These are phyloP conservation scores for Xylaria venustula DNA, from an alignment of 495 filamentous ascomycete species.

Conservation along the genomic window DNA sequence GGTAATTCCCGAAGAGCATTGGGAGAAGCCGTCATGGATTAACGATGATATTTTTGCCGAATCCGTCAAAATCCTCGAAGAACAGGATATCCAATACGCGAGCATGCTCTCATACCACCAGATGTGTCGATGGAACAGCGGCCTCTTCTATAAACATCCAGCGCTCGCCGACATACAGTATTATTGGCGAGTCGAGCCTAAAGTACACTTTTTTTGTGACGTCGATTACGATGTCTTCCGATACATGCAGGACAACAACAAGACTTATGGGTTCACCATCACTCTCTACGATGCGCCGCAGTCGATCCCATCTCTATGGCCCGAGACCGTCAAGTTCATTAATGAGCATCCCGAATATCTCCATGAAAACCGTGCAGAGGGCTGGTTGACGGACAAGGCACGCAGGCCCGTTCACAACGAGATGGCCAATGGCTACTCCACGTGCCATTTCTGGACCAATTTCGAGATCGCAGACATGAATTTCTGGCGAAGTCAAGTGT, in stretches of 20 bases:
- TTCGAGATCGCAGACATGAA: constrained; percentile 96
- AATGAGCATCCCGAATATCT: constrained; percentile 80
- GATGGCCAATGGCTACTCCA: constrained; percentile 88
- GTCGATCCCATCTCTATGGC: constrained; percentile 89
- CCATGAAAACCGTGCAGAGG: constrained; percentile 77
- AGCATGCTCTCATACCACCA: constrained; percentile 89
- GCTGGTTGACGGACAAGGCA: constrained; percentile 78
- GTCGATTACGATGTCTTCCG: constrained; percentile 98
- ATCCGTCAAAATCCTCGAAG: constrained; percentile 77
- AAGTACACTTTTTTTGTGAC: constrained; percentile 99
- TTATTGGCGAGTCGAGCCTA: constrained; percentile 99
- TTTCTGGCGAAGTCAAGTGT: constrained; percentile 89
- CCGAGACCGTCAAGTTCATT: constrained; percentile 86
- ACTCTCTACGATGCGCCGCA: constrained; percentile 91
- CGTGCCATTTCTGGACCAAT: constrained; percentile 99
- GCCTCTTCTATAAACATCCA: constrained; percentile 95
- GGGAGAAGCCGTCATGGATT: constrained; percentile 91
- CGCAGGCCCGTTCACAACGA: constrained; percentile 76
- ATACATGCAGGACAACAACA: constrained; percentile 96
- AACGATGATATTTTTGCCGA: constrained; percentile 81
- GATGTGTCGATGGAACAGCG: constrained; percentile 99
- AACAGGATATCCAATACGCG: constrained; percentile 86
- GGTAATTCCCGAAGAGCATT: constrained; percentile 88
- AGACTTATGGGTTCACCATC: constrained; percentile 98
- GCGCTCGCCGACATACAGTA: constrained; percentile 77